Evolutionary conservation across 805 yeast genomes (phyloP).

Genomic region (Nakazawaea ambrosiae): DNA sequence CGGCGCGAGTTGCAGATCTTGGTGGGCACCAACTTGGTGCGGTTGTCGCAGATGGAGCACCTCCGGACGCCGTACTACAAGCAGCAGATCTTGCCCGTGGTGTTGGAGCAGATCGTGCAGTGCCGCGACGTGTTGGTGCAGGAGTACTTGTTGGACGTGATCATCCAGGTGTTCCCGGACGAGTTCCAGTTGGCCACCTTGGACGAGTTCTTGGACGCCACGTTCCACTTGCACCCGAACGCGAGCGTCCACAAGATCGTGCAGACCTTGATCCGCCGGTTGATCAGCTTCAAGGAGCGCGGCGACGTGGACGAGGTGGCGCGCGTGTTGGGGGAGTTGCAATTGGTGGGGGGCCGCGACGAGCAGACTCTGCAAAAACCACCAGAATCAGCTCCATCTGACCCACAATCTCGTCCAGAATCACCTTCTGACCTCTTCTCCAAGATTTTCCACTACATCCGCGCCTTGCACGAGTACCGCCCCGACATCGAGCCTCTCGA

Average conservation of each 20-base stretch:
- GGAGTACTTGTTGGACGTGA: constrained; percentile 82
- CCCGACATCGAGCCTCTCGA: constrained; percentile 67
- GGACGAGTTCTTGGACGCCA: constrained; percentile 56
- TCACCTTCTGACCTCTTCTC: constrained; percentile 40
- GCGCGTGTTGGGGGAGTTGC: constrained; percentile 12
- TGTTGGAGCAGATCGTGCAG: constrained; percentile 86
- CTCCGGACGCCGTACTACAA: constrained; percentile 47
- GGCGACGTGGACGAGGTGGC: constrained; percentile 17
- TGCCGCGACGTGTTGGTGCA: constrained; percentile 92
- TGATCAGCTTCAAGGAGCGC: constrained; percentile 45
- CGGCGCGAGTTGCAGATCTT: constrained; percentile 84
- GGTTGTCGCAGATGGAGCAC: constrained; percentile 78
- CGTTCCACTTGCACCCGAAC: constrained; percentile 59
- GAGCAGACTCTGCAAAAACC: background rate
- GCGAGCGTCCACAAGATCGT: constrained; percentile 65
- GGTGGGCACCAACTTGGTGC: constrained; percentile 87
- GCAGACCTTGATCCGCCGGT: constrained; percentile 64
- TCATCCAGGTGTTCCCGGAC: constrained; percentile 92
- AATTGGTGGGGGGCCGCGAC: constrained; percentile 9
- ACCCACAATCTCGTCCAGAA: too few relatives aligned
- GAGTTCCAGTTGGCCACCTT: constrained; percentile 78
- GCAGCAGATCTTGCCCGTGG: constrained; percentile 60
- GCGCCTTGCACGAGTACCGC: constrained; percentile 44
- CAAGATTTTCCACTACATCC: constrained; percentile 60
- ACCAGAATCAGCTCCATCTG: too few relatives aligned